phyloP scores from a whole-genome alignment of 495 filamentous ascomycete species.

The Aspergillus affinis region DNA sequence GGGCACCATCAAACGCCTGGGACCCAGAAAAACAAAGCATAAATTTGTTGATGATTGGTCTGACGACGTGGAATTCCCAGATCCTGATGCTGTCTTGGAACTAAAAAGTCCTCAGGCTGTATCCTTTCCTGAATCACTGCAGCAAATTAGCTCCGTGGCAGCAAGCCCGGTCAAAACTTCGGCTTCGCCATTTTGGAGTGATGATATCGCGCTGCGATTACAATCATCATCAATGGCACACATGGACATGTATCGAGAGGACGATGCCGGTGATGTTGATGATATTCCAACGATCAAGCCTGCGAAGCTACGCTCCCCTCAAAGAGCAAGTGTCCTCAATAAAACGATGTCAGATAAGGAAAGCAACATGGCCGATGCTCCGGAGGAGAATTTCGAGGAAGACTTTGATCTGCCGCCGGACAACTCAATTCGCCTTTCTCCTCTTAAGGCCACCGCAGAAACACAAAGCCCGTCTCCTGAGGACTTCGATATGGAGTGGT shows the following conservation, averaged over 20 bases:
- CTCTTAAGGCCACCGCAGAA: constrained; percentile 56
- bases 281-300: constrained; percentile 71
- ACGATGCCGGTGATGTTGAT: constrained; percentile 60
- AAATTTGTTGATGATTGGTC: constrained; percentile 84
- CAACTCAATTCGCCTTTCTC: constrained; percentile 59
- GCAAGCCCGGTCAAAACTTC: constrained; percentile 40
- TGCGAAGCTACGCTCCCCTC: constrained; percentile 54
- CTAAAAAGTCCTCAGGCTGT: constrained; percentile 59
- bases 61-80: constrained; percentile 83
- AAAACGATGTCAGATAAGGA: constrained; percentile 22
- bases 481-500: constrained; percentile 82
- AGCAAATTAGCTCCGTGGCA: constrained; percentile 57
- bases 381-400: constrained; percentile 67
- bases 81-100: constrained; percentile 55
- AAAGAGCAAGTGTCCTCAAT: constrained; percentile 39
- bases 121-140: constrained; percentile 66
- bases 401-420: constrained; percentile 72
- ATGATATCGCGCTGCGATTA: constrained; percentile 26
- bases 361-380: constrained; percentile 25
- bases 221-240: constrained; percentile 29
- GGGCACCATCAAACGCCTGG: constrained; percentile 90
- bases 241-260: constrained; percentile 62
- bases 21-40: constrained; percentile 75
- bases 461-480: constrained; percentile 61
- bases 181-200: constrained; percentile 32